A percentile compares a stretch with the other conserved stretches of the same genome.
phyloP scores from a whole-genome alignment of 441 rosid genomes.

The Eutrema salsugineum region DNA sequence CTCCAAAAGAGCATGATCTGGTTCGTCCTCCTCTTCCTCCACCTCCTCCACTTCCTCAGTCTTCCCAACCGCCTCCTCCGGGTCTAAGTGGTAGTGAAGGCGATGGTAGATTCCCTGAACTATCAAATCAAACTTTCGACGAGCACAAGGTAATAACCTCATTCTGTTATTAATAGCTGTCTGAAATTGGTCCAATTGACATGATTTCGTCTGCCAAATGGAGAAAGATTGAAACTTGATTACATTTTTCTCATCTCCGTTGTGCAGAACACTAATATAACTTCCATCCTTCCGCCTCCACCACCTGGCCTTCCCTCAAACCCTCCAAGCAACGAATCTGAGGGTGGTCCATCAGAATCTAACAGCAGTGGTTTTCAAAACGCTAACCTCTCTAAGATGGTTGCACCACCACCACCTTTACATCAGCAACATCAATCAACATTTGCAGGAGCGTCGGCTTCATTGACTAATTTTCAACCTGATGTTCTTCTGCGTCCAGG shows the following conservation, averaged over 20 bases:
- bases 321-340: constrained; percentile 45
- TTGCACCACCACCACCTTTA: constrained; percentile 78
- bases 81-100: constrained; percentile 44
- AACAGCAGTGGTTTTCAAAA: constrained; percentile 42
- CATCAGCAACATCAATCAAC: constrained; percentile 58
- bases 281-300: constrained; percentile 58
- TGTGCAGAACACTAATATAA: constrained; percentile 43
- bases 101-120: constrained; percentile 41
- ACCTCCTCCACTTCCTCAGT: constrained; percentile 58
- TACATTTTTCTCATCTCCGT: constrained; percentile 5
- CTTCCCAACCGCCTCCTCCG: constrained; percentile 66
- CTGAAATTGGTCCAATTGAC: not conserved
- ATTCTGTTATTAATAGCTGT: not conserved
- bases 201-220: not conserved
- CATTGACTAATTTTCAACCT: constrained; percentile 43
- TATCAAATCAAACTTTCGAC: constrained; percentile 42
- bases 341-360: constrained; percentile 40
- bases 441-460: constrained; percentile 40
- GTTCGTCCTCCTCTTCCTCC: constrained; percentile 59
- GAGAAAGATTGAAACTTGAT: not conserved
- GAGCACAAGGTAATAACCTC: constrained; percentile 43
- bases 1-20: constrained; percentile 59
- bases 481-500: constrained; percentile 68
- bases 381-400: constrained; percentile 41
- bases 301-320: constrained; percentile 55